A percentile compares a stretch with the other conserved stretches of the same genome.
Evolutionary conservation across 75 land plant species (phyloP).

Genomic region (Gnetum montanum): DNA sequence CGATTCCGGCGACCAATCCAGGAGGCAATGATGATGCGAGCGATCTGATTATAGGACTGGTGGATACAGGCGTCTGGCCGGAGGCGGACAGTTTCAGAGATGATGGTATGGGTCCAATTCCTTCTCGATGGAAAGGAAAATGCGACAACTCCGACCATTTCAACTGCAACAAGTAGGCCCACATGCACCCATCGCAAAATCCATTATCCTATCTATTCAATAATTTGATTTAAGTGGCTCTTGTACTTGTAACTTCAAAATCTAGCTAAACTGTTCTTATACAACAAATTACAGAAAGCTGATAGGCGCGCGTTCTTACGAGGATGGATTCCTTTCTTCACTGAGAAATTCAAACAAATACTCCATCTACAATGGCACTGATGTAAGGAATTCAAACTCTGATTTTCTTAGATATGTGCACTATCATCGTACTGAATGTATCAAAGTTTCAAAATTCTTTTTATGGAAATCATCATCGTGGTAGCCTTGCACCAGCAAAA

Average conservation of each 20-base stretch:
- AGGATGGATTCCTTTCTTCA: constrained; percentile 1
- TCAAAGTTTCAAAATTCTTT: too few species aligned
- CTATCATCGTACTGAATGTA: too few species aligned
- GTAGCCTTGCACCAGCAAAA: too few species aligned
- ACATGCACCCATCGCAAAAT: too few species aligned
- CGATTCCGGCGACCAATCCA: not conserved
- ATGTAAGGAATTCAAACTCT: too few species aligned
- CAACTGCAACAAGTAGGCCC: constrained; percentile 27
- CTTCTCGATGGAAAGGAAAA: constrained; percentile 40
- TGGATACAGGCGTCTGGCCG: constrained; percentile 29
- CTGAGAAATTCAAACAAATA: not conserved
- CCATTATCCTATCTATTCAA: too few species aligned
- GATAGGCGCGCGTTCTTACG: constrained; percentile 20
- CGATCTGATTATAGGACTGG: not conserved
- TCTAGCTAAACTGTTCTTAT: too few species aligned
- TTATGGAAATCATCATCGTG: too few species aligned
- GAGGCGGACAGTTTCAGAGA: constrained; percentile 41
- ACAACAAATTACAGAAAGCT: constrained; percentile 14
- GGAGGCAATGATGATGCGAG: not conserved
- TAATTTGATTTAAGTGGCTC: too few species aligned
- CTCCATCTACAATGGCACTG: too few species aligned
- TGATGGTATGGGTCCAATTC: constrained; percentile 33
- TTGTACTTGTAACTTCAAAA: too few species aligned
- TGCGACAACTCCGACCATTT: constrained; percentile 27
- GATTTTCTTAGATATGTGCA: too few species aligned